Evolutionary conservation across 495 filamentous ascomycete species (phyloP), one percentile per base, ranked within the genome.

Genomic region (Tuber borchii): DNA sequence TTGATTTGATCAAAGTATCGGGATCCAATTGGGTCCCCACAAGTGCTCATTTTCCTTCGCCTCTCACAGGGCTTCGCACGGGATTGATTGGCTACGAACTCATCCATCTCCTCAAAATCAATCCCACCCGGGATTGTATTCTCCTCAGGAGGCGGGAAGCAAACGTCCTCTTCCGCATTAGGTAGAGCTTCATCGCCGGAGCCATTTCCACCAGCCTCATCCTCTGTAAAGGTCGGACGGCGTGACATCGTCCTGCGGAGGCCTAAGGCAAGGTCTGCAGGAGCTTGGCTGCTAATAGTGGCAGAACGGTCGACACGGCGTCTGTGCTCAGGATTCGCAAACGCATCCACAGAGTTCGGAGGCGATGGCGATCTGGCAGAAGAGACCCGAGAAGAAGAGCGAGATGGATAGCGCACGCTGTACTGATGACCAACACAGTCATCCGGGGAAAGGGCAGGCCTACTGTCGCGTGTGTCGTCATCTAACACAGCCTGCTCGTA

Each of bases 321-420:
- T 34, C 88, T 87, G 46, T 77, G 77, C 40, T 89, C 86, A 56
- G 89, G 89, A 77, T 95, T 93, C 5, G 95, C 96, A 84, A 99
- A 99, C 22, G 95, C 95, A 84, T 97, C 95, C 39, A 99, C 95
- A 4, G 95, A 99, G 83, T 97, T 98, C 2, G 95, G 94, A 17
- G 94, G 94, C 26, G 96, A 99, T 0, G 88, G 87, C 2, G 92
- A 93, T 40, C 92, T 88, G 26, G 56, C 34, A 12, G 56, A 65
- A 65, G 56, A 6, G 56, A 16, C 26, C 26, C 76, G 78, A 48
- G 88, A 89, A 10, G 88, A 89, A 6, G 86, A 84, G 6, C 90
- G 91, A 9, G 89, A 90, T 10, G 85, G 80, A 71, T 74, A 82
- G 68, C 77, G 80, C 74, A 76, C 83, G 43, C 82, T 76, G 70